Conservation (phyloP, 73 alveolate genomes). For the Paramecium biaurelia region DNA sequence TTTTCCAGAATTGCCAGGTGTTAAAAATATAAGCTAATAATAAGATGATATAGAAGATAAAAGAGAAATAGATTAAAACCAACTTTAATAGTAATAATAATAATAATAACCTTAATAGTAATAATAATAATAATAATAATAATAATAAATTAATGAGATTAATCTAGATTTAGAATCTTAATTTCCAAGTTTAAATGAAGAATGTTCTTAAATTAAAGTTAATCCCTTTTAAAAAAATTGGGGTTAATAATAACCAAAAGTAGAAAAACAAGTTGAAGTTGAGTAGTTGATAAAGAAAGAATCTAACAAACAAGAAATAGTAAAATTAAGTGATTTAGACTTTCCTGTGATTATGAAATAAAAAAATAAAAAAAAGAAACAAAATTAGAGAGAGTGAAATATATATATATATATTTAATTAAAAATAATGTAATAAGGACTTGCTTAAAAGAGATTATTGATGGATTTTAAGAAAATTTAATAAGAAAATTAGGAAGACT, state of each 20-base stretch:
- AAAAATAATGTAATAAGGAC: constrained; percentile 68
- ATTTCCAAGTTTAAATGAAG: neutral
- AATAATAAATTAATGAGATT: neutral
- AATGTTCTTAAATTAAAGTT: neutral
- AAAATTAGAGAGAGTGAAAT: neutral
- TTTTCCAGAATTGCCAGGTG: neutral
- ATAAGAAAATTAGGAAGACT: constrained; percentile 75
- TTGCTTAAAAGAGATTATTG: constrained; percentile 88
- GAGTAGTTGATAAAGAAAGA: neutral
- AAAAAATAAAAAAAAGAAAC: neutral
- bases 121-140: no score
- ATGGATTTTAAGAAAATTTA: constrained; percentile 89
- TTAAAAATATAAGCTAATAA: neutral
- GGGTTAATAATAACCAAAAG: neutral
- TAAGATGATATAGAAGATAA: neutral
- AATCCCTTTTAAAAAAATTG: neutral
- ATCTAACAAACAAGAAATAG: neutral
- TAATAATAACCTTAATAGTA: neutral
- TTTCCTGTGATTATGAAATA: neutral
- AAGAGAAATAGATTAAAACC: neutral
- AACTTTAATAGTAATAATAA: neutral
- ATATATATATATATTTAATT: neutral
- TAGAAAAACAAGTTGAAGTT: neutral
- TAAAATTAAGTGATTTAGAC: neutral
- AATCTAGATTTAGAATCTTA: neutral